Conservation (phyloP, 768 basidiomycete genomes). For the Strobilomyces echinocephalus region DNA sequence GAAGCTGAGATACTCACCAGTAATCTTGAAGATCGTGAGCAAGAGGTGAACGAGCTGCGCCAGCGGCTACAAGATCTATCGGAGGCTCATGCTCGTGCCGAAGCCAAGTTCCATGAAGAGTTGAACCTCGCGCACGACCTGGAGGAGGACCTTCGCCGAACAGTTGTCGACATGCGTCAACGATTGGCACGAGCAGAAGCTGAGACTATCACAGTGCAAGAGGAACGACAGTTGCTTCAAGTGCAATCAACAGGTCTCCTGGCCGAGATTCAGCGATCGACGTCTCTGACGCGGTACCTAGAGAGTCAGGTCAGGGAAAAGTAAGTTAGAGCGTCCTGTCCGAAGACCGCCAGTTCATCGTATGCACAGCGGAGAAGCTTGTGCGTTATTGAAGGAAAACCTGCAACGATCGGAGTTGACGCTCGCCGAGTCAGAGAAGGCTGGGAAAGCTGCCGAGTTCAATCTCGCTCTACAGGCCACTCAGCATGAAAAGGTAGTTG, state of each 20-base stretch:
- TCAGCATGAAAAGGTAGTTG: conserved; percentile 62
- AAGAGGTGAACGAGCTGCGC: conserved; percentile 31
- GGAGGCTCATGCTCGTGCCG: conserved; percentile 31
- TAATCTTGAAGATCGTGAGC: conserved; percentile 35
- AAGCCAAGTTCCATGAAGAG: conserved; percentile 25
- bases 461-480: conserved; percentile 58
- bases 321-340: conserved; percentile 33
- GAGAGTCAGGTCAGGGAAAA: conserved; percentile 62
- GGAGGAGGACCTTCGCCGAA: conserved; percentile 33
- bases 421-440: conserved; percentile 51
- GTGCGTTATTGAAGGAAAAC: conserved; percentile 36
- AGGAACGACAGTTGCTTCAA: conserved; percentile 51
- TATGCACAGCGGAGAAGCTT: conserved; percentile 43
- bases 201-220: conserved; percentile 36
- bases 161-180: conserved; percentile 34
- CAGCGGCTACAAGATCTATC: conserved; percentile 37
- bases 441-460: conserved; percentile 58
- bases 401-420: conserved; percentile 40
- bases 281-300: conserved; percentile 56
- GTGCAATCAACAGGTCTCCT: conserved; percentile 53
- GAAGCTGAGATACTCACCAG: conserved; percentile 35
- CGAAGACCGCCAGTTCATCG: conserved; percentile 3
- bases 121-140: conserved; percentile 31
- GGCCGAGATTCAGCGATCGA: conserved; percentile 60
- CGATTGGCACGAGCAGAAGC: conserved; percentile 39